Evolutionary conservation across 2,329 filamentous ascomycete species (phyloP).

Genomic region (Fusarium verticillioides): DNA sequence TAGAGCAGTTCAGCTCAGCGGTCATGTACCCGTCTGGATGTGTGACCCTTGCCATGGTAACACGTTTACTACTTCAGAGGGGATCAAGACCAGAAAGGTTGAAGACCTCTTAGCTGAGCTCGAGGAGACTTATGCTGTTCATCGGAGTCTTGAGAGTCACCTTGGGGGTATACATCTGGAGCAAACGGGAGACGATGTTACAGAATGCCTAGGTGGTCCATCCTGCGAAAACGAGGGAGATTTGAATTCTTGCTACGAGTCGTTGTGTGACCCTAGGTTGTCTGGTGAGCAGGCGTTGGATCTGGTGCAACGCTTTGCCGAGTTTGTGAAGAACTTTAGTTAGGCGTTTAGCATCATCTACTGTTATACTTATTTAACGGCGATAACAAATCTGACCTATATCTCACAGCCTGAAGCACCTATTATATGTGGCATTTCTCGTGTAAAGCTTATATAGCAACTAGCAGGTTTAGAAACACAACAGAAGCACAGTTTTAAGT

Average conservation of each 20-base stretch:
- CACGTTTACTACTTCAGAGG: not conserved
- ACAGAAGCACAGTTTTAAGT: too few species aligned
- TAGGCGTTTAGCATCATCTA: rapidly evolving
- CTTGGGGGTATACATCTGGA: not conserved
- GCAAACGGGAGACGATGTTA: not conserved
- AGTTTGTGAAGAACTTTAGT: not conserved
- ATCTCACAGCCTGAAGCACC: rapidly evolving
- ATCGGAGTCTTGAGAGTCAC: not conserved
- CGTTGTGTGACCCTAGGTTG: not conserved
- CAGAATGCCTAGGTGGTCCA: not conserved
- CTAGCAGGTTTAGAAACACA: too few species aligned
- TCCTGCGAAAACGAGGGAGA: not conserved
- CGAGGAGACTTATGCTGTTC: not conserved
- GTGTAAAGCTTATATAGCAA: not conserved
- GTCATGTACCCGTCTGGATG: not conserved
- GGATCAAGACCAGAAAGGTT: not conserved
- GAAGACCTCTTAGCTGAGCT: not conserved
- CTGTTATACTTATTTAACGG: rapidly evolving
- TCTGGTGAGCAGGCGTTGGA: not conserved
- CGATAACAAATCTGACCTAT: rapidly evolving
- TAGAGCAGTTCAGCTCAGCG: not conserved
- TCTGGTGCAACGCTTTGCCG: not conserved
- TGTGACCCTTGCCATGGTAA: not conserved
- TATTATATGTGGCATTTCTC: rapidly evolving
- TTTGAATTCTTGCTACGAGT: not conserved